Base-by-base conservation (phyloP, 129 eudicot genomes). In the Kitagawia praeruptora region DNA sequence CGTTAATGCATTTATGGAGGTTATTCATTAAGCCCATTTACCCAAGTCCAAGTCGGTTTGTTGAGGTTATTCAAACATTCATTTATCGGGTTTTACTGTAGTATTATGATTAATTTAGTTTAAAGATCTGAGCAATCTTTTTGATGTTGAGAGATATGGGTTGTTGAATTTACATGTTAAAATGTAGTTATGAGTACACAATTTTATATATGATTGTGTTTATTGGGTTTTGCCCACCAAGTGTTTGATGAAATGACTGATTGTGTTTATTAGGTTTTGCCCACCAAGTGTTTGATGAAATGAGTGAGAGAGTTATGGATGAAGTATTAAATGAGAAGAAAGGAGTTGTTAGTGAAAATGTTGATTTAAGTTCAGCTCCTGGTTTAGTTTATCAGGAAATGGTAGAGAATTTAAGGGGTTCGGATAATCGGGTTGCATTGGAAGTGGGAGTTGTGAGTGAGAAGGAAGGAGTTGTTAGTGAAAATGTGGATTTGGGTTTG, bases 221-320 rank as follows among this genome's bases (percentile, higher is more conserved):
- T 6, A 41, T 44, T 25, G n/a, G 2, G 28, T 7, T 18, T 34
- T 13, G 54, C 54, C 15, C 54, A 15, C 54, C 0, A 25, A 45
- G 12, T 74, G 77, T 45, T 74, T 74, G 77, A 45, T 8, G 0
- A 13, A 23, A 10, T 64, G 54, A 3, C 21, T 49, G 6, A 49
- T n/a, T n/a, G n/a, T n/a, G n/a, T n/a, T n/a, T n/a, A n/a, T n/a
- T n/a, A n/a, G n/a, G n/a, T n/a, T n/a, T n/a, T n/a, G n/a, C n/a
- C n/a, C n/a, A 15, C 54, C 0, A 25, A 45, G 12, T 74, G 77
- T 74, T 74, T 74, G 77, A 45, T 8, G 0, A 13, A 23, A 10
- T 64, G 54, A 3, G 54, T 49, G 6, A 49, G 2, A 47, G 66
- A 37, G 69, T 37, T 69, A 70, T 70, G 84, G 84, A 42, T 81